Base-by-base conservation (phyloP, 129 eudicot species). In the Tagetes patula region DNA sequence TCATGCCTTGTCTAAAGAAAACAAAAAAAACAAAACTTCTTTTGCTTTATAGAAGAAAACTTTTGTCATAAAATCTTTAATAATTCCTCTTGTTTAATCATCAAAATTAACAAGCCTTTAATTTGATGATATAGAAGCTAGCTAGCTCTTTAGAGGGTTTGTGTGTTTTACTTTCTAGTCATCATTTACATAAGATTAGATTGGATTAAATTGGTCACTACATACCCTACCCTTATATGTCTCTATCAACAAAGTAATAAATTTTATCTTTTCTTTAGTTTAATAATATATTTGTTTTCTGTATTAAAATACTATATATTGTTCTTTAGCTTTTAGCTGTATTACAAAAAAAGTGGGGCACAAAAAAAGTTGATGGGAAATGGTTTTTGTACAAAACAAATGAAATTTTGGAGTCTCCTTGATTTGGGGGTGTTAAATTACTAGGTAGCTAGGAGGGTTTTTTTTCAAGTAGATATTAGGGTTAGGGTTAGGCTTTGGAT, bases 261-360 rank as follows among this genome's bases (percentile, higher is more conserved):
- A 55, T 60, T 79, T 70, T 46, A 46, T 48, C 78, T 74, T 67
- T 77, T 66, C 43, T 50, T 68, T 81, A 54, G 65, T 60, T 70
- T 79, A 55, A 70, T 78, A 13, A 6, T 70, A 9, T 71, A 60
- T 84, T 68, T 47, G 71, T 71, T 80, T 65, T 74, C 73, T 45
- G 1, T 45, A 55, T 64, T 72, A 71, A 41, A 71, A 54, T 64
- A 79, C 59, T 48, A 38, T 72, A 38, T 72, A 43, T 60, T 72
- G 62, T 79, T 84, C 80, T 80, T 80, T 80, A 80, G 78, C 82
- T 89, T 89, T 89, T 89, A 84, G 78, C 96, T 89, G 84, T 89
- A 82, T 84, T 72, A 74, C 81, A 84, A 79, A 79, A 79, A 72
- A 84, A 82, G 87, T 77, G 79, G 82, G 85, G 79, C 85, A 72